Base-by-base conservation (phyloP, 2,329 filamentous ascomycete species). In the Calonectria hongkongensis region DNA sequence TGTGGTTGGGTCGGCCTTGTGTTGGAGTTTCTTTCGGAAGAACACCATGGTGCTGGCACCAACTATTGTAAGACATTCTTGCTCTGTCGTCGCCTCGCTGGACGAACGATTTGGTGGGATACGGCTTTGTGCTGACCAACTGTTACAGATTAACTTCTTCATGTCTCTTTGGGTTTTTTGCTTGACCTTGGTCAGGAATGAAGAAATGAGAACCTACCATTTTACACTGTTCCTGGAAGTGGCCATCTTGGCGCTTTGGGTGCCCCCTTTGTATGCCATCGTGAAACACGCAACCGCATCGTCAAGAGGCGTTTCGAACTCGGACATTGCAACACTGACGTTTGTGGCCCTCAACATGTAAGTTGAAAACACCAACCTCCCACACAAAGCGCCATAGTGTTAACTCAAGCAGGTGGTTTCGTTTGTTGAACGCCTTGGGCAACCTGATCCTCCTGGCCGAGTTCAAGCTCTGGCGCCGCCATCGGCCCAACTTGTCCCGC, bases 301-400 rank as follows among this genome's bases (percentile, higher is more conserved):
- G 4, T 2, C 47, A 1, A 70, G 54, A 8, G 63, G 43, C 2
- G 66, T 75, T 16, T 60, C 73, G 3, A 74, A 68, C 28, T 73
- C 74, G 10, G 80, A 81, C 2, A 70, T 79, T 30, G 84, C 83
- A 12, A 82, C 81, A 1, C 33, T 86, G 36, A 78, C 77, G 18
- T 82, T 87, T 56, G 82, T 84, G 43, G 73, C 64, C 3, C 58
- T 85, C 2, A 87, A 86, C 76, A 79, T 86, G 85, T 85, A 74
- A 80, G 85, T 81, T 10, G 27, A n/a, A 21, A 7, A 2, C 1
- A 10, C 3, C 12, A 15, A 2, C 3, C 9, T 39, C 25, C 21
- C 36, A 27, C 16, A 9, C 33, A 13, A 9, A 4, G 6, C 9
- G 15, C 2, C 27, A 9, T 1, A 12, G 27, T 33, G 58, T 75